Percentiles rank a stretch among this genome's conserved stretches.
phyloP scores from a whole-genome alignment of 176 grass and related monocot genomes.

The Guadua angustifolia region DNA sequence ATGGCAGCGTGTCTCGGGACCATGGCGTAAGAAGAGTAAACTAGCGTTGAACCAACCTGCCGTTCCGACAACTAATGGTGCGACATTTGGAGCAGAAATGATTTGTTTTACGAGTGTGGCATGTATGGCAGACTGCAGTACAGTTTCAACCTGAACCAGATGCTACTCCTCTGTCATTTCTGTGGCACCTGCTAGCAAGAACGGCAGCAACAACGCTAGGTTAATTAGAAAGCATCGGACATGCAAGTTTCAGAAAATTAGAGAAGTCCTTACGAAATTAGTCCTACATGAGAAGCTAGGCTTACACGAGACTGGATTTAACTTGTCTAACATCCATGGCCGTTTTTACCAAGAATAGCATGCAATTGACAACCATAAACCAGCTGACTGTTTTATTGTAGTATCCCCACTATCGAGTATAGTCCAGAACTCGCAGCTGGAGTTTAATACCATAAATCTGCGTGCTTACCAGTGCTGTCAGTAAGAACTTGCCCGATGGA shows the following conservation, averaged over 20 bases:
- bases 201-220: not conserved
- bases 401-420: not conserved
- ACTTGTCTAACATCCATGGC: not conserved
- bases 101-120: not conserved
- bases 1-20: constrained; percentile 32
- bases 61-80: not conserved
- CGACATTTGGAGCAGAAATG: constrained; percentile 38
- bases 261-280: not conserved
- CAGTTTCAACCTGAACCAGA: not conserved
- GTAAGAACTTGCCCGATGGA: not conserved
- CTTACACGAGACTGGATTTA: not conserved
- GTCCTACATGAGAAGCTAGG: not conserved
- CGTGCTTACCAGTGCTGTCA: constrained; percentile 42
- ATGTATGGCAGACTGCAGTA: not conserved
- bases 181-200: not conserved
- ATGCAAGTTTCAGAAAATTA: not conserved
- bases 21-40: constrained; percentile 36
- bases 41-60: constrained; percentile 11
- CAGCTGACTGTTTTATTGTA: not conserved
- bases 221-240: not conserved
- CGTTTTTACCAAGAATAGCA: not conserved
- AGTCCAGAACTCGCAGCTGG: not conserved
- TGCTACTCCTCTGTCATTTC: not conserved
- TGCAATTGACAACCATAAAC: not conserved
- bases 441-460: not conserved